phyloP scores from a whole-genome alignment of 2,329 filamentous ascomycete species.

The Colletotrichum higginsianum region DNA sequence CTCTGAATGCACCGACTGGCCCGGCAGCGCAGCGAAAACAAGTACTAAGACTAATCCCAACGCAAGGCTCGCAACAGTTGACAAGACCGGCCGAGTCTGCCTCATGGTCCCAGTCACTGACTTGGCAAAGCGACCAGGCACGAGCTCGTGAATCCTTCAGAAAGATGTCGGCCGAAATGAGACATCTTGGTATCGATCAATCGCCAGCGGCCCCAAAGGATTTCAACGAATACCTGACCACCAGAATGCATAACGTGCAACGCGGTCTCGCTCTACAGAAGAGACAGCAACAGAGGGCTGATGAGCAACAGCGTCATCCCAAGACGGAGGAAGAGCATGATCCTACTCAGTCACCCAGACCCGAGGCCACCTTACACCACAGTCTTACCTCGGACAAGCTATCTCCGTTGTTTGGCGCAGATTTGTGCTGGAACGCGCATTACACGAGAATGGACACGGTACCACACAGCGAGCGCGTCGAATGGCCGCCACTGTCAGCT shows the following conservation, averaged over 20 bases:
- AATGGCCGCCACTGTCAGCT: constrained; percentile 55
- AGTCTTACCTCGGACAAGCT: constrained; percentile 48
- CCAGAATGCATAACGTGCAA: constrained; percentile 26
- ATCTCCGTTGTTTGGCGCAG: constrained; percentile 53
- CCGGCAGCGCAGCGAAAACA: constrained; percentile 3
- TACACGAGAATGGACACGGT: constrained; percentile 29
- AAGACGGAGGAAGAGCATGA: background rate
- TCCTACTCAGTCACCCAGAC: background rate
- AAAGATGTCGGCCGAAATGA: constrained; percentile 54
- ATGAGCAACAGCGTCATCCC: constrained; percentile 11
- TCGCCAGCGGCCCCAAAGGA: constrained; percentile 56
- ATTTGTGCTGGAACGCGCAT: constrained; percentile 52
- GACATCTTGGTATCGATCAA: constrained; percentile 53
- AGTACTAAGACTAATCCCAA: background rate
- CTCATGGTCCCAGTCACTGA: constrained; percentile 57
- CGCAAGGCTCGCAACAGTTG: background rate
- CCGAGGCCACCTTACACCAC: background rate
- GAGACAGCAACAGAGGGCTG: constrained; percentile 36
- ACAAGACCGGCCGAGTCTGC: constrained; percentile 44
- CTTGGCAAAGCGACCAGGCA: constrained; percentile 55
- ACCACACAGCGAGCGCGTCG: constrained; percentile 41
- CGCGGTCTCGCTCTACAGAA: constrained; percentile 37
- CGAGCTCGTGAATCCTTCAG: constrained; percentile 53
- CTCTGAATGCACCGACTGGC: constrained; percentile 17
- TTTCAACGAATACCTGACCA: constrained; percentile 50